Evolutionary conservation across 352 stramenopile genomes (phyloP).

Genomic region (Phytophthora sojae): DNA sequence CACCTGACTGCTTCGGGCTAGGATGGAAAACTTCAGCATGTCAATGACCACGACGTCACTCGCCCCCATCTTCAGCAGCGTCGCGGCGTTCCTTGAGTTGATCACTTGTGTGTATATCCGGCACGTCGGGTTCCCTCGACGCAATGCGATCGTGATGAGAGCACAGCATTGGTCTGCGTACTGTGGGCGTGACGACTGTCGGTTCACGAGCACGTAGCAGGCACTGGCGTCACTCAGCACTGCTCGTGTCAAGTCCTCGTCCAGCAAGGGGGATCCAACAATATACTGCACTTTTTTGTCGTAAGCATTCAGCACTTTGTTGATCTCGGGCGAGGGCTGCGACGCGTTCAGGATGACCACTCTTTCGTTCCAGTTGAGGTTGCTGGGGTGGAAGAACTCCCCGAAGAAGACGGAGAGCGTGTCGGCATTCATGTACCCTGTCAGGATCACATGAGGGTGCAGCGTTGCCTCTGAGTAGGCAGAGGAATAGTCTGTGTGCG

Average conservation of each 20-base stretch:
- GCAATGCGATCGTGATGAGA: conserved; percentile 81
- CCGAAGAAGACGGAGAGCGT: conserved; percentile 72
- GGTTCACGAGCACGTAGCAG: conserved; percentile 80
- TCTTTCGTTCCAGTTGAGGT: conserved; percentile 86
- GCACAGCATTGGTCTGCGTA: conserved; percentile 75
- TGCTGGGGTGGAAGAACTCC: conserved; percentile 88
- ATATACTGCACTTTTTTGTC: conserved; percentile 89
- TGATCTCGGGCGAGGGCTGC: conserved; percentile 68
- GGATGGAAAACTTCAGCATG: conserved; percentile 77
- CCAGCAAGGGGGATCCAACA: conserved; percentile 78
- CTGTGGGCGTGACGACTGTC: conserved; percentile 55
- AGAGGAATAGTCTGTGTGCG: conserved; percentile 81
- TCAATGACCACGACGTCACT: conserved; percentile 76
- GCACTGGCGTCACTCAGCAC: conserved; percentile 59
- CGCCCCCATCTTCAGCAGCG: conserved; percentile 78
- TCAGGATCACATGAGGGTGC: conserved; percentile 80
- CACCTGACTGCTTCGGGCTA: conserved; percentile 72
- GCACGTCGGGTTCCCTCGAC: conserved; percentile 70
- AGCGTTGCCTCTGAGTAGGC: conserved; percentile 76
- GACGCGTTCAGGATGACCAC: conserved; percentile 79
- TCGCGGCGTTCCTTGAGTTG: conserved; percentile 66
- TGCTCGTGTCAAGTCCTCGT: conserved; percentile 75
- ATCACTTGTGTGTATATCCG: conserved; percentile 85
- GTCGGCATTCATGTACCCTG: conserved; percentile 72
- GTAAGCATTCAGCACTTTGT: conserved; percentile 74